phyloP scores from a whole-genome alignment of 805 yeast genomes.

The Wickerhamiella nectarea region DNA sequence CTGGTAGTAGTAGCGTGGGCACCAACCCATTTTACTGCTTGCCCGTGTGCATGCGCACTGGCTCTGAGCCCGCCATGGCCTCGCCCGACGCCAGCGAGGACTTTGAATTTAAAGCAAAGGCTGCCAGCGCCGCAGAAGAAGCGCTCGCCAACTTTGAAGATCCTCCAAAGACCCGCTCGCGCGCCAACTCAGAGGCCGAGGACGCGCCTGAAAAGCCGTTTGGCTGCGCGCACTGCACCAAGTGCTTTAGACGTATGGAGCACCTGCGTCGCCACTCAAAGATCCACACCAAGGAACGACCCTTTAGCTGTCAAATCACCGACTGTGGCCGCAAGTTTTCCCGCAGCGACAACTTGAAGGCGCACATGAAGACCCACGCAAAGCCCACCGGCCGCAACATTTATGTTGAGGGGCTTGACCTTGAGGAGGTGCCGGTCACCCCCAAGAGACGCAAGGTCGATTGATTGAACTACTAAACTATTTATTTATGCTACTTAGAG shows the following conservation, averaged over 20 bases:
- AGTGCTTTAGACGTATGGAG: slow-evolving; percentile 30
- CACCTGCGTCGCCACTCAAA: slow-evolving; percentile 44
- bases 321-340: slow-evolving; percentile 53
- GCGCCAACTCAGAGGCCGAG: not conserved
- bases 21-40: slow-evolving; percentile 27
- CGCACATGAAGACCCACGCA: slow-evolving; percentile 60
- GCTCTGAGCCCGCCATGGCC: not conserved
- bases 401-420: slow-evolving; percentile 28
- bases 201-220: slow-evolving; percentile 23
- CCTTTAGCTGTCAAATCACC: slow-evolving; percentile 45
- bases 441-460: slow-evolving; percentile 9
- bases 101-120: slow-evolving; percentile 6
- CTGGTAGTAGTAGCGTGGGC: not conserved
- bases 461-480: too few species aligned
- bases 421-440: slow-evolving; percentile 6
- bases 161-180: not conserved
- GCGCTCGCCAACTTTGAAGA: slow-evolving; percentile 11
- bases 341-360: slow-evolving; percentile 65
- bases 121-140: slow-evolving; percentile 9
- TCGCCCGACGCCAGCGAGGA: slow-evolving; percentile 6
- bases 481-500: slow-evolving; percentile 1
- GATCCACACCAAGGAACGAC: slow-evolving; percentile 68
- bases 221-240: slow-evolving; percentile 27
- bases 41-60: slow-evolving; percentile 3
- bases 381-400: slow-evolving; percentile 31